A percentile compares a stretch with the other conserved stretches of the same genome.
These are phyloP conservation scores for Parastagonospora avenae DNA, from an alignment of 2,329 filamentous ascomycete genomes.

Conservation along the genomic window DNA sequence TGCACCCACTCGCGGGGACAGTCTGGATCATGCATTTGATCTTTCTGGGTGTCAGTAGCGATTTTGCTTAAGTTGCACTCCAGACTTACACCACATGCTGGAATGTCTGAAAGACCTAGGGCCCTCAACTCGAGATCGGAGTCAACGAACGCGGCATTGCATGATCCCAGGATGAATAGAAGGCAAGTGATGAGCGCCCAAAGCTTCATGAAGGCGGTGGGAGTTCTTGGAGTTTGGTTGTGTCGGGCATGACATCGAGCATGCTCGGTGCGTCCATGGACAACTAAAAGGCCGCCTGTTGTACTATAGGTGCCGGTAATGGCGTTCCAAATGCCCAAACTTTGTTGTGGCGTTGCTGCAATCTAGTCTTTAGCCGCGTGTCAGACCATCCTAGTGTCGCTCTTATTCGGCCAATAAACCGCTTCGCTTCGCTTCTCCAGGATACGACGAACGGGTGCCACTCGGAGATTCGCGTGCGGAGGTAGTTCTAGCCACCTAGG, in stretches of 20 bases:
- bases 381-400: background rate
- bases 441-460: too few relatives aligned
- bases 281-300: background rate
- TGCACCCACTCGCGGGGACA: constrained; percentile 19
- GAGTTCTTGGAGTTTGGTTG: too few relatives aligned
- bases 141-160: background rate
- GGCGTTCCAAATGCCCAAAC: background rate
- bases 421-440: background rate
- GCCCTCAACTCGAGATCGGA: background rate
- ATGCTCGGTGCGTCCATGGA: background rate
- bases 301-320: background rate
- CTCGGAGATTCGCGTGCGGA: too few relatives aligned
- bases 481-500: too few relatives aligned
- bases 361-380: background rate
- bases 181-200: too few relatives aligned
- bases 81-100: constrained; percentile 16
- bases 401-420: background rate
- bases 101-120: constrained; percentile 13
- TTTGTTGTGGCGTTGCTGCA: background rate
- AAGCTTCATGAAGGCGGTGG: too few relatives aligned
- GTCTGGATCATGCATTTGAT: constrained; percentile 14
- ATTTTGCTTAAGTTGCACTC: background rate
- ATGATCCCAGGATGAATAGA: background rate
- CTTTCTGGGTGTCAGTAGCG: constrained; percentile 1
- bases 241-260: too few relatives aligned